Conservation (phyloP, 2,329 filamentous ascomycete genomes). For the Neurospora sp. region DNA sequence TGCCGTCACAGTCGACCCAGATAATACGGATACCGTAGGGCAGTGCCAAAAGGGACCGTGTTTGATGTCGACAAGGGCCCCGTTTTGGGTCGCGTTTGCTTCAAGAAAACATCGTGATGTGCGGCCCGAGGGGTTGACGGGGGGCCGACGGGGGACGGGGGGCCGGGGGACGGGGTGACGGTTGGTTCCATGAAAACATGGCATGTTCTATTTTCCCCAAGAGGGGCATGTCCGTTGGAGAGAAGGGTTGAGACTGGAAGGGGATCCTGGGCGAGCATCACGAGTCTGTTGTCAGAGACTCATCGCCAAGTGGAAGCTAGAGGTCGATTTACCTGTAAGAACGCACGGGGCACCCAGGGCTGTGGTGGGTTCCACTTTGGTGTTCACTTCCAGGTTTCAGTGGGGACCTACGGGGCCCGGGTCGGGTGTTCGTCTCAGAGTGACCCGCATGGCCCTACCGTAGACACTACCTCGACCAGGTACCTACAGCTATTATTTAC, state of each 20-base stretch:
- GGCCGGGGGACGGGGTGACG: not conserved
- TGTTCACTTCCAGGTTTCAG: not conserved
- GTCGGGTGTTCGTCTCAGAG: not conserved
- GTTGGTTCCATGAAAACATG: not conserved
- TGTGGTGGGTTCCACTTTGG: not conserved
- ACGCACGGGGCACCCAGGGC: not conserved
- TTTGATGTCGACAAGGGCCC: not conserved
- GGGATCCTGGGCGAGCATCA: not conserved
- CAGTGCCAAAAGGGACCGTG: not conserved
- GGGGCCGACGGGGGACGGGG: not conserved
- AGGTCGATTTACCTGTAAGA: not conserved
- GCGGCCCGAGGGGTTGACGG: not conserved
- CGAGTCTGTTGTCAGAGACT: not conserved
- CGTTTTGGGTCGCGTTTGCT: not conserved
- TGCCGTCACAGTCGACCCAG: not conserved
- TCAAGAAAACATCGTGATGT: not conserved
- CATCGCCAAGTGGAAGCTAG: not conserved
- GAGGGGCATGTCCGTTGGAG: not conserved
- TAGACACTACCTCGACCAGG: not conserved
- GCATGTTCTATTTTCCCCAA: not conserved
- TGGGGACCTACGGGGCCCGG: not conserved
- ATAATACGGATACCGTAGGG: not conserved
- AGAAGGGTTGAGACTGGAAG: not conserved
- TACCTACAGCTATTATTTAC: not conserved
- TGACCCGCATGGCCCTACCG: not conserved